Percentiles rank a stretch among this genome's conserved stretches.
phyloP scores from a whole-genome alignment of 305 asterid genomes.

The Vinca major region DNA sequence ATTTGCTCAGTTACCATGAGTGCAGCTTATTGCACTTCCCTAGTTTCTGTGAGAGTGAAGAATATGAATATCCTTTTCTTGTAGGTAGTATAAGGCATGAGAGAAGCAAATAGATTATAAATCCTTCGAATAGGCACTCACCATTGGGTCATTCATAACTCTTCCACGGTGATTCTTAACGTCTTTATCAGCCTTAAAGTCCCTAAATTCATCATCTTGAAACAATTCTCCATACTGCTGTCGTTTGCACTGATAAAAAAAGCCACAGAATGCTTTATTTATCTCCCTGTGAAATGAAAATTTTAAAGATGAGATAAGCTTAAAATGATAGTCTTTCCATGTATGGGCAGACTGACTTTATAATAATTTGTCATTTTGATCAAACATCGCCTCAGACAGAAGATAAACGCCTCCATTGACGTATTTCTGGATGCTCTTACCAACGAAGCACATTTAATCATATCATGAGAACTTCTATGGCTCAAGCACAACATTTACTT shows the following conservation, averaged over 20 bases:
- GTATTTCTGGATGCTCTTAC: too few species aligned
- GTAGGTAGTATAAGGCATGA: not conserved
- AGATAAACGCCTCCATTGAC: too few species aligned
- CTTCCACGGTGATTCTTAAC: slow-evolving; percentile 6
- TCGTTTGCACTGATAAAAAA: slow-evolving; percentile 32
- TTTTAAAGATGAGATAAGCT: not conserved
- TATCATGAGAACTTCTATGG: not conserved
- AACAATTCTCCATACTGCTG: slow-evolving; percentile 23
- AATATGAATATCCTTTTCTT: not conserved
- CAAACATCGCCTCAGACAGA: too few species aligned
- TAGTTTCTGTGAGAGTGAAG: not conserved
- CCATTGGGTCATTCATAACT: slow-evolving; percentile 17
- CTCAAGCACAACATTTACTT: too few species aligned
- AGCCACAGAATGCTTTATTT: slow-evolving; percentile 84
- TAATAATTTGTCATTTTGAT: too few species aligned
- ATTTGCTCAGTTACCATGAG: not conserved
- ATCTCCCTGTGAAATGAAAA: slow-evolving; percentile 40
- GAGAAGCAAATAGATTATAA: slow-evolving; percentile 8
- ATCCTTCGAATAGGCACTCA: slow-evolving; percentile 3
- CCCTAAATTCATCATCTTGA: slow-evolving; percentile 16
- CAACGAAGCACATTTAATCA: not conserved
- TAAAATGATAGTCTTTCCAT: not conserved
- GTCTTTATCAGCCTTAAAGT: slow-evolving; percentile 16
- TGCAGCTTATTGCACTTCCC: too few species aligned
- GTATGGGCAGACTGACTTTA: too few species aligned